Conservation (phyloP, 1,139 yeast species). For the Suzukiozyma palmioleophila region DNA sequence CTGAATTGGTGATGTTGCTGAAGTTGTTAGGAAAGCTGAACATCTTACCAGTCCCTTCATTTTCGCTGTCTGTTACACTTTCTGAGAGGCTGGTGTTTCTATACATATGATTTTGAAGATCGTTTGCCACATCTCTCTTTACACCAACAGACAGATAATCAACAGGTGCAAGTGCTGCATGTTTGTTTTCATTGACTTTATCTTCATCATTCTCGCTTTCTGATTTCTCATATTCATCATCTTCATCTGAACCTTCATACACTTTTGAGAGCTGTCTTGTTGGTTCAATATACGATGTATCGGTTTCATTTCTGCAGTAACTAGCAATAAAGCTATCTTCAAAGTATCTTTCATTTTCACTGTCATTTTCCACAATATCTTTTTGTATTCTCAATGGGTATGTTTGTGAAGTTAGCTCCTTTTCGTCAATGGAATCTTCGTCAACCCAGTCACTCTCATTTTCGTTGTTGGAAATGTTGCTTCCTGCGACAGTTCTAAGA, state of each 20-base stretch:
- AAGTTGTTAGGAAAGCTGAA: slow-evolving; percentile 39
- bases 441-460: slow-evolving; percentile 11
- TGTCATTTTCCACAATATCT: slow-evolving; percentile 1
- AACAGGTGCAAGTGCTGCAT: neutral
- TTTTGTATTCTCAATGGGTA: slow-evolving; percentile 1
- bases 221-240: slow-evolving; percentile 2
- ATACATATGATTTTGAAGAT: neutral
- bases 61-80: slow-evolving; percentile 16
- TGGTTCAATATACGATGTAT: neutral
- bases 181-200: too few species aligned
- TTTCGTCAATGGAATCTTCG: slow-evolving; percentile 6
- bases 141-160: neutral
- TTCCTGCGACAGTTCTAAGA: neutral
- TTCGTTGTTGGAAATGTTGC: slow-evolving; percentile 2
- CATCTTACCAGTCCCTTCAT: slow-evolving; percentile 31
- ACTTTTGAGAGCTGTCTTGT: too few species aligned
- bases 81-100: neutral
- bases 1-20: slow-evolving; percentile 31
- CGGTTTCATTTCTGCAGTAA: neutral
- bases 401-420: neutral
- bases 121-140: neutral
- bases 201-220: slow-evolving; percentile 11
- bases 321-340: slow-evolving; percentile 3
- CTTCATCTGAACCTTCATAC: too few species aligned
- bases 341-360: slow-evolving; percentile 2